Evolutionary conservation across 2,329 filamentous ascomycete species (phyloP).

Genomic region (Xylaria sp.): DNA sequence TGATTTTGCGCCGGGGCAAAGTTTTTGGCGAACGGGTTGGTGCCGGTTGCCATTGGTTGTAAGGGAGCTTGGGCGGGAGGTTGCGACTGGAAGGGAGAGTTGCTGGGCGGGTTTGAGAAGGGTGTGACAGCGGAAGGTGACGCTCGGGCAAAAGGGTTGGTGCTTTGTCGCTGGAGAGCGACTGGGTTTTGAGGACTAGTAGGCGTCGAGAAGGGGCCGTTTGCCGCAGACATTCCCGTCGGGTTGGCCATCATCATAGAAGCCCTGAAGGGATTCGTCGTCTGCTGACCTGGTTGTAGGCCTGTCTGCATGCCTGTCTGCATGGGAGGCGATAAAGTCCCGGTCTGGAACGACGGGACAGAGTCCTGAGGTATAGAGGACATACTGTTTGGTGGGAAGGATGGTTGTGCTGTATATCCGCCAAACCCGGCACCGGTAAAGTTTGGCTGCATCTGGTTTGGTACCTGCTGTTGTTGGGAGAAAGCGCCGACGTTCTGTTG

Average conservation of each 20-base stretch:
- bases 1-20: constrained; percentile 40
- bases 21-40: constrained; percentile 61
- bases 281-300: constrained; percentile 57
- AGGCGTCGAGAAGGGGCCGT: constrained; percentile 45
- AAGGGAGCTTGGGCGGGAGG: constrained; percentile 45
- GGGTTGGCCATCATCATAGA: constrained; percentile 73
- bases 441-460: constrained; percentile 49
- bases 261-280: constrained; percentile 91
- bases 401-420: constrained; percentile 71
- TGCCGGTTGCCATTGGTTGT: constrained; percentile 56
- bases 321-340: constrained; percentile 44
- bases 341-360: constrained; percentile 53
- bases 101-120: constrained; percentile 39
- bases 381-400: constrained; percentile 57
- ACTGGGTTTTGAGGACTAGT: constrained; percentile 41
- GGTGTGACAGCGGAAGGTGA: constrained; percentile 46
- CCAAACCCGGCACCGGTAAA: constrained; percentile 79
- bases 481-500: constrained; percentile 39
- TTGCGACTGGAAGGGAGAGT: constrained; percentile 50
- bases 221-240: constrained; percentile 47
- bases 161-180: constrained; percentile 63
- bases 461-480: constrained; percentile 43
- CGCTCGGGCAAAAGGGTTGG: constrained; percentile 84
- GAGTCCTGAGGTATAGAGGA: constrained; percentile 62
- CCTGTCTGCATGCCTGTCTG: constrained; percentile 42